These are phyloP conservation scores for Eremochloa ophiuroides DNA, from an alignment of 176 grass and related monocot species.

Conservation along the genomic window DNA sequence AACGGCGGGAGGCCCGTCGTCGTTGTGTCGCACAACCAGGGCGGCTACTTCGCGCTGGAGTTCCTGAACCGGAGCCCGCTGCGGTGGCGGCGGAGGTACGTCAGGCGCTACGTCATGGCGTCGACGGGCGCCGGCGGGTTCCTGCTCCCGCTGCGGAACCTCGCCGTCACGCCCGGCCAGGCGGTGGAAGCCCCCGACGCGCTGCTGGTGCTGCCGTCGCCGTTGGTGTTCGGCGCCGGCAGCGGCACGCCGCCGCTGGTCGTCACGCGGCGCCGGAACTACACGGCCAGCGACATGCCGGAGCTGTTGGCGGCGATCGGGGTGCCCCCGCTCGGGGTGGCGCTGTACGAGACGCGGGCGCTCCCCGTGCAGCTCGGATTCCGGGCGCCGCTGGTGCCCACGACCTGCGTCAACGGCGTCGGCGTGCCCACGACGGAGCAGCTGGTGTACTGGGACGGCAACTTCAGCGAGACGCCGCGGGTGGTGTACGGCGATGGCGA, in stretches of 20 bases:
- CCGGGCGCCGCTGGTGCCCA: not conserved
- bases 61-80: not conserved
- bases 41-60: not conserved
- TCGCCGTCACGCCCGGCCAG: not conserved
- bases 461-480: no score
- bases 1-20: not conserved
- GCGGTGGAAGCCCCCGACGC: not conserved
- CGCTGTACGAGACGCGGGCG: slow-evolving; percentile 2
- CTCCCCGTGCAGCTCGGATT: not conserved
- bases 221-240: not conserved
- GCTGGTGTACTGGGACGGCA: not conserved
- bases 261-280: not conserved
- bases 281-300: not conserved
- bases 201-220: not conserved
- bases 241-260: not conserved
- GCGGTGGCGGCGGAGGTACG: not conserved
- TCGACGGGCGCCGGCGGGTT: not conserved
- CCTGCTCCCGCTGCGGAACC: not conserved
- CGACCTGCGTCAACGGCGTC: not conserved
- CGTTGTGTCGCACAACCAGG: not conserved
- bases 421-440: not conserved
- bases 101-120: not conserved
- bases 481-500: not conserved
- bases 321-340: not conserved
- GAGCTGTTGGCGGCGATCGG: not conserved